Percentiles rank a stretch among this genome's conserved stretches.
Conservation (phyloP, 352 stramenopile species). For the Peronospora destructor region DNA sequence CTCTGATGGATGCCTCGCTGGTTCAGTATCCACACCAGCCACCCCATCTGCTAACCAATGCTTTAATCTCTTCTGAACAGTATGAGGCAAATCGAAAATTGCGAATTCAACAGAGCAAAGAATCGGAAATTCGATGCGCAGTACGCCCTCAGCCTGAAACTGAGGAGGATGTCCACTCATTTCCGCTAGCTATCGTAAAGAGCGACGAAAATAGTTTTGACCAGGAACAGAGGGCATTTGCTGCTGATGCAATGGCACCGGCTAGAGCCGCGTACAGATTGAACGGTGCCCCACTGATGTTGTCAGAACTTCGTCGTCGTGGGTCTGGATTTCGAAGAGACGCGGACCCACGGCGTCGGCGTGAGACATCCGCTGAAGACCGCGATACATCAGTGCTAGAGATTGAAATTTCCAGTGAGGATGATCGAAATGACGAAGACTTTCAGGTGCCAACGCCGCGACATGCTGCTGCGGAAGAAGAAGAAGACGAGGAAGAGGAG, state of each 20-base stretch:
- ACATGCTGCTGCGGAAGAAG: conserved; percentile 45
- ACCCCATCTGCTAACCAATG: conserved; percentile 45
- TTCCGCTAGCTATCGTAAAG: conserved; percentile 42
- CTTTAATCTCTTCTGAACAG: conserved; percentile 31
- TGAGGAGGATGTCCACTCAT: conserved; percentile 39
- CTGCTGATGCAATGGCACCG: conserved; percentile 21
- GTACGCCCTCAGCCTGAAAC: conserved; percentile 44
- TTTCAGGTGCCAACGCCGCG: conserved; percentile 55
- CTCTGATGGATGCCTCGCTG: conserved; percentile 67
- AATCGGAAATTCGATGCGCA: conserved; percentile 59
- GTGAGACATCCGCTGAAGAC: conserved; percentile 50
- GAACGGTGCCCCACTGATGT: conserved; percentile 58
- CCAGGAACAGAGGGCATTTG: conserved; percentile 6
- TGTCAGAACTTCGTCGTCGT: conserved; percentile 57
- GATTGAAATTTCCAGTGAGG: conserved; percentile 80
- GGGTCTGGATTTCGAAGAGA: conserved; percentile 20
- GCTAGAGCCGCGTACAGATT: conserved; percentile 55
- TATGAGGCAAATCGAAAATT: conserved; percentile 58
- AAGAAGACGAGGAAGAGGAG: conserved; percentile 54
- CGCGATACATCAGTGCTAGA: conserved; percentile 80
- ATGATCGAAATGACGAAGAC: conserved; percentile 82
- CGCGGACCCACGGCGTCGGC: conserved; percentile 21
- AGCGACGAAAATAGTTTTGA: conserved; percentile 5
- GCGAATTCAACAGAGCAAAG: conserved; percentile 55
- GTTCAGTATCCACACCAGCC: conserved; percentile 71